Evolutionary conservation across 257 asterid genomes (phyloP).

Genomic region (Pogostemon cablin): DNA sequence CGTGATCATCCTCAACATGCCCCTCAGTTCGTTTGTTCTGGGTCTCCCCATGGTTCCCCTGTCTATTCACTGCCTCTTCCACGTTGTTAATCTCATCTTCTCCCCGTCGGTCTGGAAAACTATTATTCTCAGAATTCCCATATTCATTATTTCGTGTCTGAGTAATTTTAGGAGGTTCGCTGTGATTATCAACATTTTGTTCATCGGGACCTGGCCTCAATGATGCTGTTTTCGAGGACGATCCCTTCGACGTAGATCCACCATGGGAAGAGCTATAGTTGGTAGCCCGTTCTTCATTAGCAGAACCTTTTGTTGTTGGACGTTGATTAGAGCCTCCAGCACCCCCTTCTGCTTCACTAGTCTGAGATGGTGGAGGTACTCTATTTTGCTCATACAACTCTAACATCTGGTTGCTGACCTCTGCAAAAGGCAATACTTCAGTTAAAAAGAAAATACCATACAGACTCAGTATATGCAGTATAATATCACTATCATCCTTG

Average conservation of each 20-base stretch:
- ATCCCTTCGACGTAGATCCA: slow-evolving; percentile 49
- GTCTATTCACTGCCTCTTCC: slow-evolving; percentile 37
- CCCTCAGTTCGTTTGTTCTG: slow-evolving; percentile 41
- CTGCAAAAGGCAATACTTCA: slow-evolving; percentile 56
- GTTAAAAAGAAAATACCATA: slow-evolving; percentile 6
- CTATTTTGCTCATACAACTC: slow-evolving; percentile 80
- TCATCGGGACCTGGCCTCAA: slow-evolving; percentile 43
- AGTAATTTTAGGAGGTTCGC: slow-evolving; percentile 35
- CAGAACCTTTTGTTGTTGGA: slow-evolving; percentile 52
- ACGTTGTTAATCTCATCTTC: slow-evolving; percentile 49
- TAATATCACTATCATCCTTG: slow-evolving; percentile 32
- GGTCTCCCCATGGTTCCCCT: slow-evolving; percentile 39
- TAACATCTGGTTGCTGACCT: slow-evolving; percentile 95
- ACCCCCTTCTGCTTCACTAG: slow-evolving; percentile 81
- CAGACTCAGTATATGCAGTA: slow-evolving; percentile 8
- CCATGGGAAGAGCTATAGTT: slow-evolving; percentile 46
- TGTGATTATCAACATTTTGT: slow-evolving; percentile 36
- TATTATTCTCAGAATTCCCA: slow-evolving; percentile 38
- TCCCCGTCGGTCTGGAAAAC: slow-evolving; percentile 11
- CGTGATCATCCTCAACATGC: slow-evolving; percentile 34
- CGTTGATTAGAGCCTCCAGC: slow-evolving; percentile 59
- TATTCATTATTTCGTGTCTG: slow-evolving; percentile 41
- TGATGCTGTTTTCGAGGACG: slow-evolving; percentile 50
- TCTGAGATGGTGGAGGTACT: slow-evolving; percentile 59
- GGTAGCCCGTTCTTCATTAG: slow-evolving; percentile 49